Evolutionary conservation across 257 asterid genomes (phyloP), one percentile per base, ranked within the genome.

Genomic region (Solanum chaucha): DNA sequence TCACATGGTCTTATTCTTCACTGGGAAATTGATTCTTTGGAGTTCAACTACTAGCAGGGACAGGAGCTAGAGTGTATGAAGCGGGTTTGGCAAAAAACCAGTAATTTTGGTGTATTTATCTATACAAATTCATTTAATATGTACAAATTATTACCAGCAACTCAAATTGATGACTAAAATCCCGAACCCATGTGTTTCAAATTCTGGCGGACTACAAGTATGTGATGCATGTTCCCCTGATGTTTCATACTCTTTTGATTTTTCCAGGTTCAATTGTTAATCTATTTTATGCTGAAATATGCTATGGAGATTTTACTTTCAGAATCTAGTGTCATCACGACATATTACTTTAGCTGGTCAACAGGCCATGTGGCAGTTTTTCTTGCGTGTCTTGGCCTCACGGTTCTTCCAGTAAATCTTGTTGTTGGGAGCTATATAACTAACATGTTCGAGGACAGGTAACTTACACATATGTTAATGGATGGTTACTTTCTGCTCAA

Each of bases 401-500:
- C 99, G 0, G 99, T 97, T 90, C 95, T 97, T 88, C 99, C 99
- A 5, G 93, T 95, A 72, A 97, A 97, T 90, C 82, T 93, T 77
- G 73, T 95, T 75, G 98, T 96, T 71, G 99, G 99, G 86, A 95
- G 93, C 91, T 97, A 95, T 93, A 91, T 97, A 85, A 95, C 97
- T 94, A 97, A 96, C 91, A 94, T 96, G 98, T 97, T 91, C 10
- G 94, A 97, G 91, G 99, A 97, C 94, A 95, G 99, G 99, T 97
- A 92, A 89, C 22, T 88, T 85, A 8, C 10, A 6, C 85, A 19
- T 80, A 38, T 81, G 71, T 20, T 80, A 59, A 71, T 61, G 35
- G 38, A 58, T 68, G 59, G 61, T 83, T 15, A 77, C 85, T 38
- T 87, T 55, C 82, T 74, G 11, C 3, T 36, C 55, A 20, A 20